Evolutionary conservation across 306 rosid species (phyloP), one percentile per base, ranked within the genome.

Genomic region (Malus sieversii): DNA sequence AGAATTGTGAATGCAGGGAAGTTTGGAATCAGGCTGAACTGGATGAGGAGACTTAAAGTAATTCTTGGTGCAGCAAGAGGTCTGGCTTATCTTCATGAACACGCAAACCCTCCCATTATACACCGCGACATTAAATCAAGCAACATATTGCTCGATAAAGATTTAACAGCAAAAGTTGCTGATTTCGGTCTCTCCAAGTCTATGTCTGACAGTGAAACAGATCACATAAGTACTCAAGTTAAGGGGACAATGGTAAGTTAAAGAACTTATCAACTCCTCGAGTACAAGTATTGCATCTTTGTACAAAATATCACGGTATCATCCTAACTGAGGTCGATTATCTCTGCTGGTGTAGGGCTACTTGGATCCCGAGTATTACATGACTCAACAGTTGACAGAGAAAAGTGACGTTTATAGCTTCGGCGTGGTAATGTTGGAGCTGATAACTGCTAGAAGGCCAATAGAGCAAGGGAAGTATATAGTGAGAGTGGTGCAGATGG

Each of bases 111-210:
- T 65, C 88, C 97, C 10, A 91, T 89, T 66, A 93, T 89, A 76
- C 97, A 93, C 42, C 83, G 97, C 77, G 97, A 93, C 81, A 78
- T 91, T n/a, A 93, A 93, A 83, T 91, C 98, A 59, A 79, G 81
- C 68, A 93, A 93, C 76, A 89, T 93, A 48, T 82, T 93, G 16
- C 81, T 91, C 29, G 98, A 93, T 52, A 91, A 89, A 8, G 74
- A 44, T 66, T 75, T 89, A 66, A 85, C 73, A 53, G 93, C 97
- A 33, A 93, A 89, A 84, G 96, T 93, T 13, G 77, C 92, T 16
- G 98, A 93, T 79, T 93, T 93, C 73, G 98, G 98, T 69, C 90
- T 89, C 82, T 93, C 88, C 72, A 93, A 91, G 78, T 93, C 85
- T 35, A 73, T 88, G 74, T 78, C 77, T 42, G 93, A 91, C 27